phyloP scores from a whole-genome alignment of 345 rosid species.

The Gossypium stocksii region DNA sequence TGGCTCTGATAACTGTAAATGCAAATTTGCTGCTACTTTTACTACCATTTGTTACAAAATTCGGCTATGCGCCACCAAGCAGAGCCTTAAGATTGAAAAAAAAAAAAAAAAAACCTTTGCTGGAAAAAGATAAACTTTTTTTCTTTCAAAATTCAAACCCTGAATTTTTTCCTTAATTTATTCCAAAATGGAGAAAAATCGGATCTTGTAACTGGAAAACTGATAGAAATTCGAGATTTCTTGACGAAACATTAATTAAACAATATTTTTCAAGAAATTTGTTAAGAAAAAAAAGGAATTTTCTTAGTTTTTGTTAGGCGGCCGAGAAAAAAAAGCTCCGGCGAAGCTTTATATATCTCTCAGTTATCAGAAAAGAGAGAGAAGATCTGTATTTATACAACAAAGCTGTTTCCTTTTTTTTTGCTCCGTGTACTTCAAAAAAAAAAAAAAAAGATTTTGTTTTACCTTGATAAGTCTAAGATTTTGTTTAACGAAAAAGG shows the following conservation, averaged over 20 bases:
- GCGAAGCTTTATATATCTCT: slow-evolving; percentile 6
- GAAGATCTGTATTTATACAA: not conserved
- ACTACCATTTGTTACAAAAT: slow-evolving; percentile 43
- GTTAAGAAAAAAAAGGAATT: not conserved
- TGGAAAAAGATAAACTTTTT: not conserved
- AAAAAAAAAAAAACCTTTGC: slow-evolving; percentile 9
- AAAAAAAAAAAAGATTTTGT: too few species aligned
- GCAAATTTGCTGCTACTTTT: slow-evolving; percentile 46
- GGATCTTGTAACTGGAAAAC: slow-evolving; percentile 29
- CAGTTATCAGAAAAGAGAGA: not conserved
- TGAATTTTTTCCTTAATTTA: too few species aligned
- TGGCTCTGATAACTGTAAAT: slow-evolving; percentile 65
- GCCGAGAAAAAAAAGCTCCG: slow-evolving; percentile 6
- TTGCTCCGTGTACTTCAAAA: not conserved
- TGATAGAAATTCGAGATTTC: slow-evolving; percentile 11
- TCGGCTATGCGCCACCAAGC: not conserved
- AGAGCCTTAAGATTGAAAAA: not conserved
- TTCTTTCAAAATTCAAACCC: not conserved
- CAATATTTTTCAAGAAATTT: not conserved
- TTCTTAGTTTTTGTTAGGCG: too few species aligned
- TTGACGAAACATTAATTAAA: not conserved
- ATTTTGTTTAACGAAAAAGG: too few species aligned
- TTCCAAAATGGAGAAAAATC: slow-evolving; percentile 10
- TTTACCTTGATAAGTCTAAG: too few species aligned
- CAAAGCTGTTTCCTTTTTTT: not conserved